Conservation (phyloP, 805 yeast genomes). For the Candida dendrica region DNA sequence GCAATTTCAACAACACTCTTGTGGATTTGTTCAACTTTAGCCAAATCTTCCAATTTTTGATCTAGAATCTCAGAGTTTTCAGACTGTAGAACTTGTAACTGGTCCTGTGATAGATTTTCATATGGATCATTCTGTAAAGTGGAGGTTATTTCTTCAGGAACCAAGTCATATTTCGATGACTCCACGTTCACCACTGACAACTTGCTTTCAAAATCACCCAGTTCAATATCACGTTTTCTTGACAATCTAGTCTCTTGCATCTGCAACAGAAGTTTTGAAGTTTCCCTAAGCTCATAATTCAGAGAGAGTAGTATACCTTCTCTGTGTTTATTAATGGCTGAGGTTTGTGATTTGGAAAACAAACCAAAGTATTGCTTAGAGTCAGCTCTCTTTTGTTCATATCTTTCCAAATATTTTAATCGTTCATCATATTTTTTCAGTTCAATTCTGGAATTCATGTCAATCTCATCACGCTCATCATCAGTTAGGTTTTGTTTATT, state of each 20-base stretch:
- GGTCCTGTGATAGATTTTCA: conserved; percentile 35
- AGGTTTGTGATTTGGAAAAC: conserved; percentile 9
- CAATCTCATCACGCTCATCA: conserved; percentile 47
- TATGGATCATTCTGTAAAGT: conserved; percentile 15
- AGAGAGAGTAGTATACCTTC: conserved; percentile 14
- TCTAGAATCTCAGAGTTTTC: conserved; percentile 53
- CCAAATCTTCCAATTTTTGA: conserved; percentile 51
- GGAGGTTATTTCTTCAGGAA: conserved; percentile 4
- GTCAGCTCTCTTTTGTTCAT: conserved; percentile 40
- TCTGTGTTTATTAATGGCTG: conserved; percentile 13
- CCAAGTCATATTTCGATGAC: conserved; percentile 18
- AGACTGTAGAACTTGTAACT: conserved; percentile 45
- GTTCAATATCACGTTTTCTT: conserved; percentile 16
- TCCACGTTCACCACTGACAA: conserved; percentile 13
- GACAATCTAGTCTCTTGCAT: conserved; percentile 20
- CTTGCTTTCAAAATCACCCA: conserved; percentile 9
- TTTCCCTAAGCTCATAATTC: conserved; percentile 14
- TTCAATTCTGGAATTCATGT: conserved; percentile 45
- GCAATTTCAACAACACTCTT: conserved; percentile 65
- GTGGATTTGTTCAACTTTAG: conserved; percentile 54
- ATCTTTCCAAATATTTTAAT: conserved; percentile 39
- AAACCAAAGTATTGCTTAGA: conserved; percentile 10
- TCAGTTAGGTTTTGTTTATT: conserved; percentile 26
- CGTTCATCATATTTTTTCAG: conserved; percentile 45
- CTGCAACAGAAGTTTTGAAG: conserved; percentile 15